A percentile compares a stretch with the other conserved stretches of the same genome.
Evolutionary conservation across 2,329 filamentous ascomycete species (phyloP).

Genomic region (Cladosporium phlei): DNA sequence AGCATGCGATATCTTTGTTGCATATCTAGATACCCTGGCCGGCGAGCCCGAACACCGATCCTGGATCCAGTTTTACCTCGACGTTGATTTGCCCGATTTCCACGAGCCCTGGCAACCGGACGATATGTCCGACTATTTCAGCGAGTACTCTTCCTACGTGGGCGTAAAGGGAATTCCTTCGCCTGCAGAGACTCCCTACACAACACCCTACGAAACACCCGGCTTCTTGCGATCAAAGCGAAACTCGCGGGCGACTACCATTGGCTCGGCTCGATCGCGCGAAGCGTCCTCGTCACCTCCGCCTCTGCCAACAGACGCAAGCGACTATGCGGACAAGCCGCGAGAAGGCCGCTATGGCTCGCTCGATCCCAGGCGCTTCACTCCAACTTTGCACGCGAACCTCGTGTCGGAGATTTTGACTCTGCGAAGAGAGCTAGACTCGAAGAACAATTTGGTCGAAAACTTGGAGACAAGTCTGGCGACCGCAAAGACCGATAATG

Average conservation of each 20-base stretch:
- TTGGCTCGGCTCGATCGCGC: conserved; percentile 55
- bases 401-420: conserved; percentile 90
- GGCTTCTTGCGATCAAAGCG: conserved; percentile 52
- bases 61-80: conserved; percentile 4
- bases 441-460: conserved; percentile 82
- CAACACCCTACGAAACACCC: conserved; percentile 65
- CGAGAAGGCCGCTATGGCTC: conserved; percentile 57
- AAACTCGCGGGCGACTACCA: conserved; percentile 52
- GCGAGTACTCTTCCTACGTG: conserved; percentile 39
- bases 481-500: conserved; percentile 66
- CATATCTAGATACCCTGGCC: conserved; percentile 14
- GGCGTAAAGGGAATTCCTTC: conserved; percentile 61
- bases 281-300: conserved; percentile 59
- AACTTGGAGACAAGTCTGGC: conserved; percentile 73
- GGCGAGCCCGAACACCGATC: conserved; percentile 12
- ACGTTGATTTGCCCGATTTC: conserved; percentile 1
- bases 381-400: conserved; percentile 88
- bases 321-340: conserved; percentile 32
- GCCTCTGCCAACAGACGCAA: conserved; percentile 45
- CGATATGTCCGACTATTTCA: conserved; percentile 42
- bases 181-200: conserved; percentile 66
- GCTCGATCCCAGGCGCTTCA: conserved; percentile 86
- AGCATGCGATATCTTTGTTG: conserved; percentile 12
- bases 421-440: conserved; percentile 82
- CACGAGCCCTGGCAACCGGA: not conserved